These are phyloP conservation scores for Chaetomium cochliodes DNA, from an alignment of 495 filamentous ascomycete species.

Conservation along the genomic window DNA sequence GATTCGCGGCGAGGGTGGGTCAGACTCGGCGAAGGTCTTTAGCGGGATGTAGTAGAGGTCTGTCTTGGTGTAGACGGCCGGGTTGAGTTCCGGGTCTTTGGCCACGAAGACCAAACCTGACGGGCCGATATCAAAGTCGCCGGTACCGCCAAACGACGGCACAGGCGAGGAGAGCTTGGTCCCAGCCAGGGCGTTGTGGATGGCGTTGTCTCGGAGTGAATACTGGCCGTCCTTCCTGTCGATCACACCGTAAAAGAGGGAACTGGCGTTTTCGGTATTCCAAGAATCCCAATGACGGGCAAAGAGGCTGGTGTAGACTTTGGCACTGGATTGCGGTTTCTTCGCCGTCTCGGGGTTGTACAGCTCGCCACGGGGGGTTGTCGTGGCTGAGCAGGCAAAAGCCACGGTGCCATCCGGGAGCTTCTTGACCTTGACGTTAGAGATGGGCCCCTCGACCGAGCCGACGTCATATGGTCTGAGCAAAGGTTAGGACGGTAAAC, in stretches of 20 bases:
- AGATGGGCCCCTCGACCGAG: slow-evolving; percentile 63
- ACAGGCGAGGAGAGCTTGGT: slow-evolving; percentile 61
- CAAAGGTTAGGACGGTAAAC: background rate
- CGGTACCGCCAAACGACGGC: slow-evolving; percentile 53
- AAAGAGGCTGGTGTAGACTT: slow-evolving; percentile 68
- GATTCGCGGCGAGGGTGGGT: slow-evolving; percentile 45
- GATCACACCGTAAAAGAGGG: slow-evolving; percentile 71
- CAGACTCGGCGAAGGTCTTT: slow-evolving; percentile 53
- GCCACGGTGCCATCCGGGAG: slow-evolving; percentile 64
- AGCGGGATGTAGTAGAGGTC: slow-evolving; percentile 73
- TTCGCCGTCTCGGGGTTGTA: slow-evolving; percentile 59
- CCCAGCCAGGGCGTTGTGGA: slow-evolving; percentile 60
- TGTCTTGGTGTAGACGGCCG: slow-evolving; percentile 78
- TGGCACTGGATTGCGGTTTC: slow-evolving; percentile 57
- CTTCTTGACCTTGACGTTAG: slow-evolving; percentile 68
- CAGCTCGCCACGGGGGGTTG: slow-evolving; percentile 59
- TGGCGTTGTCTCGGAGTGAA: slow-evolving; percentile 38
- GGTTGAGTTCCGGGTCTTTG: slow-evolving; percentile 75
- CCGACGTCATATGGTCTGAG: slow-evolving; percentile 58
- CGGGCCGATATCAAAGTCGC: slow-evolving; percentile 57
- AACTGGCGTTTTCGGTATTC: slow-evolving; percentile 63
- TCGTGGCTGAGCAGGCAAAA: slow-evolving; percentile 63
- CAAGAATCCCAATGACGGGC: slow-evolving; percentile 77
- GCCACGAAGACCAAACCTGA: slow-evolving; percentile 74
- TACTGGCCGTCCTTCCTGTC: slow-evolving; percentile 48